Conservation (phyloP, 805 yeast species). For the Ogataea trehalophila region DNA sequence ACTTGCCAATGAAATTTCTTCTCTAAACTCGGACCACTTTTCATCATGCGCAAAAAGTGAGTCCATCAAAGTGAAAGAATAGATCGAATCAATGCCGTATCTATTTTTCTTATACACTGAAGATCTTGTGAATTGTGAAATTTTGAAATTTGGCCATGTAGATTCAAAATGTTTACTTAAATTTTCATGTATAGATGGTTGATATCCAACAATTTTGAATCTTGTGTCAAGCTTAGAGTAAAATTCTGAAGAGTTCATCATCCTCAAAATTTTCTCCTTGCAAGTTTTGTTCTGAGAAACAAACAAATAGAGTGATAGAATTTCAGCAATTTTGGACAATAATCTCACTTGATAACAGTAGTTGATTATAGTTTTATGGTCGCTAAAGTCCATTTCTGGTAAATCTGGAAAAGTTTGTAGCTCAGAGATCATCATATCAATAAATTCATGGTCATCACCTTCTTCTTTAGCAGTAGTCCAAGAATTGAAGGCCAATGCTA, state of each 20-base stretch:
- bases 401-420: conserved; percentile 20
- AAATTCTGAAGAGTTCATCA: conserved; percentile 19
- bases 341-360: conserved; percentile 52
- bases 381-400: conserved; percentile 12
- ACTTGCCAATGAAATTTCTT: conserved; percentile 52
- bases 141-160: conserved; percentile 37
- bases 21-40: conserved; percentile 45
- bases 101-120: conserved; percentile 40
- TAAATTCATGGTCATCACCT: conserved; percentile 44
- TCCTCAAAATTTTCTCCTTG: conserved; percentile 33
- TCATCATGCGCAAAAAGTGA: conserved; percentile 42
- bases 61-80: conserved; percentile 61
- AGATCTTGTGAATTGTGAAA: conserved; percentile 50
- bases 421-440: conserved; percentile 36
- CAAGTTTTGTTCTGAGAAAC: conserved; percentile 44
- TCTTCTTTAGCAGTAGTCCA: conserved; percentile 64
- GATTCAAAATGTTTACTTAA: conserved; percentile 41
- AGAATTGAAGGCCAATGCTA: conserved; percentile 68
- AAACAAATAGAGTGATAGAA: conserved; percentile 67
- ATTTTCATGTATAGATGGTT: conserved; percentile 22
- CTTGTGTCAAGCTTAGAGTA: conserved; percentile 35
- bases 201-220: conserved; percentile 29
- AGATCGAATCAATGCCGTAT: conserved; percentile 50
- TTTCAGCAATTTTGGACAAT: conserved; percentile 66
- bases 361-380: conserved; percentile 25